Conservation (phyloP, 768 basidiomycete species). For the Naganishia randhawae region DNA sequence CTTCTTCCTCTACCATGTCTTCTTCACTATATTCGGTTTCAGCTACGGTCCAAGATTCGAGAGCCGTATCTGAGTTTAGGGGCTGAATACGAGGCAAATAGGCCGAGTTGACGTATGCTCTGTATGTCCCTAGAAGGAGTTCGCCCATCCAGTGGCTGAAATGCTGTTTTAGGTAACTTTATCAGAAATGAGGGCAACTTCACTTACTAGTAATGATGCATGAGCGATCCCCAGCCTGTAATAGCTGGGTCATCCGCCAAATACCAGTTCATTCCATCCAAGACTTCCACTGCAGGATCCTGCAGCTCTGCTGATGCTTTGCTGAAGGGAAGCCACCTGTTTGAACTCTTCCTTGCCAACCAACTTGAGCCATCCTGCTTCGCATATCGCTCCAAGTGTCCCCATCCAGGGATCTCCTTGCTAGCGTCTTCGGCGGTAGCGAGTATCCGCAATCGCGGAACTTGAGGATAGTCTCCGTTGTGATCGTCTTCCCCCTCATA, state of each 20-base stretch:
- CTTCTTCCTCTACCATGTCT: not conserved
- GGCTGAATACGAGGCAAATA: not conserved
- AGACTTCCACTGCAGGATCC: not conserved
- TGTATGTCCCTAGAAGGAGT: conserved; percentile 23
- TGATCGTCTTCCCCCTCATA: conserved; percentile 15
- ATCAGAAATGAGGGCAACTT: not conserved
- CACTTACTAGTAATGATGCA: conserved; percentile 32
- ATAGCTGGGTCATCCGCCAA: conserved; percentile 27
- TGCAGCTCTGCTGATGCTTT: not conserved
- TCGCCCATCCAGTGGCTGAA: conserved; percentile 27
- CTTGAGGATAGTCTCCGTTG: conserved; percentile 23
- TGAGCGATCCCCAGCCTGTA: conserved; percentile 28
- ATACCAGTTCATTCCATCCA: conserved; percentile 21
- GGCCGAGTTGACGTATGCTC: conserved; percentile 4
- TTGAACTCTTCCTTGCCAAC: not conserved
- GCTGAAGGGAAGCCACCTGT: not conserved
- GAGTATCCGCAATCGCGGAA: conserved; percentile 22
- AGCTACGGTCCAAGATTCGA: no score
- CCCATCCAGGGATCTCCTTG: not conserved
- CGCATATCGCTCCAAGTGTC: not conserved
- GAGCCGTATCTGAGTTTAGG: not conserved
- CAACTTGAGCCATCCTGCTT: conserved; percentile 7
- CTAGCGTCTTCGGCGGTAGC: conserved; percentile 14
- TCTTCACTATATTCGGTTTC: not conserved
- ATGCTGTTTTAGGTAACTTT: not conserved